phyloP scores from a whole-genome alignment of 1,284 basidiomycete genomes.

The Sparassis latifolia region DNA sequence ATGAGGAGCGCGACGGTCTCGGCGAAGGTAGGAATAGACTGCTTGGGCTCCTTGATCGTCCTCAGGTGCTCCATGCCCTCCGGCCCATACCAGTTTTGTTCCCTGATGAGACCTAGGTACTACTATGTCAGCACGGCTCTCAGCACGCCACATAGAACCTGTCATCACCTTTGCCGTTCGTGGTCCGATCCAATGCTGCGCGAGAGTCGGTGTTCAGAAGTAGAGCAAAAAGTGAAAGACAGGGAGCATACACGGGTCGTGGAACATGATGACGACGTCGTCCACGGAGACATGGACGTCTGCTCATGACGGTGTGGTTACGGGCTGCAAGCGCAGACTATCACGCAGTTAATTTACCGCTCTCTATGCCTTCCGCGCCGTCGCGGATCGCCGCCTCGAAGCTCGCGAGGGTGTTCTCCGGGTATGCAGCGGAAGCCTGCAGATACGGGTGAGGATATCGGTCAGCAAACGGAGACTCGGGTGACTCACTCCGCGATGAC shows the following conservation, averaged over 20 bases:
- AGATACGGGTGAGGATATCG: not conserved
- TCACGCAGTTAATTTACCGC: slow-evolving; percentile 52
- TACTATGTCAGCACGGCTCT: slow-evolving; percentile 2
- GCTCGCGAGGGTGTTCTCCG: slow-evolving; percentile 89
- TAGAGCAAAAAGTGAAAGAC: slow-evolving; percentile 10
- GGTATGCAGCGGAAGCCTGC: slow-evolving; percentile 81
- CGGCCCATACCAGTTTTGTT: slow-evolving; percentile 65
- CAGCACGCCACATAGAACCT: slow-evolving; percentile 3
- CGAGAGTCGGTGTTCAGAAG: slow-evolving; percentile 11
- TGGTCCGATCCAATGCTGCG: slow-evolving; percentile 62
- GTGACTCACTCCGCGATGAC: slow-evolving; percentile 81
- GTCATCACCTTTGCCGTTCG: slow-evolving; percentile 52
- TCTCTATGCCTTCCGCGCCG: slow-evolving; percentile 94
- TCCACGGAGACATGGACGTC: slow-evolving; percentile 96
- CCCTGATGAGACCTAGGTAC: slow-evolving; percentile 55
- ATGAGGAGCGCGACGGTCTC: slow-evolving; percentile 82
- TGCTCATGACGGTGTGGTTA: slow-evolving; percentile 47
- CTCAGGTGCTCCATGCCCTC: slow-evolving; percentile 79
- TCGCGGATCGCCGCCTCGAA: slow-evolving; percentile 91
- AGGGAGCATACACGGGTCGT: slow-evolving; percentile 70
- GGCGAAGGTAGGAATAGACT: slow-evolving; percentile 83
- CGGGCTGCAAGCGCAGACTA: slow-evolving; percentile 26
- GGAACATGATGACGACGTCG: slow-evolving; percentile 91
- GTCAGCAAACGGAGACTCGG: not conserved
- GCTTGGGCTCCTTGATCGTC: slow-evolving; percentile 77